phyloP scores from a whole-genome alignment of 768 basidiomycete species.

The Lactarius sp. region DNA sequence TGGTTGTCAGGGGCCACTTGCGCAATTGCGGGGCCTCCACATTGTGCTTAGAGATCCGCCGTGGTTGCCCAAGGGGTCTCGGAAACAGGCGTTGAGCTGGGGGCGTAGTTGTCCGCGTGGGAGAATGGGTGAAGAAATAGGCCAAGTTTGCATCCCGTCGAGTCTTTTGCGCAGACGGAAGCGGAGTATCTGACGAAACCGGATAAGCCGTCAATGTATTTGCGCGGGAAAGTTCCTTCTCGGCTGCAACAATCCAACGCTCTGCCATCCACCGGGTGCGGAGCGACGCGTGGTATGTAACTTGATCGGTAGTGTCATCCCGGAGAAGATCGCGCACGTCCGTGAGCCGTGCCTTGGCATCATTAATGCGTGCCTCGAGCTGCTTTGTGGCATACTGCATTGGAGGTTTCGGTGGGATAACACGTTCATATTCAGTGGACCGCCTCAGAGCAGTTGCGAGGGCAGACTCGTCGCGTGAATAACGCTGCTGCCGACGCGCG shows the following conservation, averaged over 20 bases:
- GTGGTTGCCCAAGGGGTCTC: not conserved
- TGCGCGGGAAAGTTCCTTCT: slow-evolving; percentile 9
- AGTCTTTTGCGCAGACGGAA: not conserved
- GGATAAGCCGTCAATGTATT: not conserved
- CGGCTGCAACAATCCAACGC: slow-evolving; percentile 16
- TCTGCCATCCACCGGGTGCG: slow-evolving; percentile 24
- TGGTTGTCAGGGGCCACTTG: slow-evolving; percentile 14
- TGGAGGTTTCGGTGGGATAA: slow-evolving; percentile 10
- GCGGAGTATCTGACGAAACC: not conserved
- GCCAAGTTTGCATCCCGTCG: slow-evolving; percentile 21
- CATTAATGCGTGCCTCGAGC: slow-evolving; percentile 10
- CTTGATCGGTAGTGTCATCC: slow-evolving; percentile 13
- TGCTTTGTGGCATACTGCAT: slow-evolving; percentile 9
- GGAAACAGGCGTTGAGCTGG: not conserved
- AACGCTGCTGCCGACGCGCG: slow-evolving; percentile 13
- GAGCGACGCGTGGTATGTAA: slow-evolving; percentile 8
- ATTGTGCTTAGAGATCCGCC: slow-evolving; percentile 14
- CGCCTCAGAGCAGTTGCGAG: slow-evolving; percentile 5
- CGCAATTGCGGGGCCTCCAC: slow-evolving; percentile 14
- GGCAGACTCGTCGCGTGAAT: slow-evolving; percentile 20
- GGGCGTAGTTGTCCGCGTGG: slow-evolving; percentile 10
- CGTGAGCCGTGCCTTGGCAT: slow-evolving; percentile 13
- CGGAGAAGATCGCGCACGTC: slow-evolving; percentile 19
- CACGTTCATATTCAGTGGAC: slow-evolving; percentile 9
- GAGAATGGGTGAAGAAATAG: slow-evolving; percentile 24